Base-by-base conservation (phyloP, 768 basidiomycete genomes). In the Russula dissimulans region DNA sequence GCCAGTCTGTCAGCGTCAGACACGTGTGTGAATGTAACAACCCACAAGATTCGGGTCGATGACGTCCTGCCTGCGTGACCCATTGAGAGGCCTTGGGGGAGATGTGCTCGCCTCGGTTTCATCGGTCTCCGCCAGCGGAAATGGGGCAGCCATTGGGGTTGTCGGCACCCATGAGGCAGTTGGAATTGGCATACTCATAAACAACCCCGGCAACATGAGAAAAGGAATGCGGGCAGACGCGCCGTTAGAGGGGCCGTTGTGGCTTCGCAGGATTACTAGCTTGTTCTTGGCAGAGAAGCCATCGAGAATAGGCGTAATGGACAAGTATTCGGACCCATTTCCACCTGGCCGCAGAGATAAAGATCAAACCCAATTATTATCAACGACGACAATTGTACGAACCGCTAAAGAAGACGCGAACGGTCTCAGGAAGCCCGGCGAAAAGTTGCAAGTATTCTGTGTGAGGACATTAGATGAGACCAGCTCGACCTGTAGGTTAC, bases 201-300 rank as follows among this genome's bases (percentile, higher is more conserved):
- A 82, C 44, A 81, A 60, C 32, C 72, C 79, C 36, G 84, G 80
- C 55, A 87, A 71, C 29, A 74, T 75, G 31, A 89, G 70, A 15
- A 75, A 77, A 39, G 81, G 82, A 41, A 87, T 67, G 44, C 79
- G 73, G 49, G 77, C 74, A 45, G 73, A 75, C 17, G 80, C 71
- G 47, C 78, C 79, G 46, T 69, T 67, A 14, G 78, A 76, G 9
- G 71, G 67, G 34, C 77, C 74, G 58, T 71, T 75, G 32, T 76
- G 69, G n/a, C 80, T 75, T 65, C 80, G 78, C 22, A 91, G 71
- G 32, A 85, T 69, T 46, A 85, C 81, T 34, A 92, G 69, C 71
- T 90, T 91, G 46, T 82, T 80, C 34, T 82, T 71, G 12, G 88
- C 73, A 53, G 84, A 79, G 54, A 86, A 85, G 57, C 75, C 78